Evolutionary conservation across 768 basidiomycete genomes (phyloP), one percentile per base, ranked within the genome.

Genomic region (Lactarius hatsudake): DNA sequence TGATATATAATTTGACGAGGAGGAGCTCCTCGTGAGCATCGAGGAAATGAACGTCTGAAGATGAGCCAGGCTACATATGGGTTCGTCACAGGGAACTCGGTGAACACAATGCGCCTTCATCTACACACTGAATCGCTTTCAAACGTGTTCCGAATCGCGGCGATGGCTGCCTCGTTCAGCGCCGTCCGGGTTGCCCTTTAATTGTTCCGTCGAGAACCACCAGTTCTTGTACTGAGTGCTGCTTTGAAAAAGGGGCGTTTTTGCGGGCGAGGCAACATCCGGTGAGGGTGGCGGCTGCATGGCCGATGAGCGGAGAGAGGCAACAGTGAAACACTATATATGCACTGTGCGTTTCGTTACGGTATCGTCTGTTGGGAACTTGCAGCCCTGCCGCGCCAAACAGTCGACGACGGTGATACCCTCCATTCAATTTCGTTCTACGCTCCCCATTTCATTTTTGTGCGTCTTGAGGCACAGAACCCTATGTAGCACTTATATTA

Each of bases 191-290:
- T 83, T 17, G 80, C 72, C 8, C 74, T 78, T 78, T 4, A 99
- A 84, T 63, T 85, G 80, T 56, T 87, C 83, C 17, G 81, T 78
- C 0, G 95, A 94, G 76, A 89, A 97, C 60, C 95, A 81, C 97
- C 97, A 99, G 75, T 95, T 87, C 63, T 81, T 86, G 78, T 81
- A 93, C 73, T 94, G 93, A 0, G 91, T 91, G 71, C 90, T 91
- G 48, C 82, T 84, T 72, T 93, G 86, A 71, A 93, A 95, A 3
- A 91, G 74, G 0, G 90, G 79, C 65, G 67, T 78, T 30, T 65
- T 75, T 79, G 78, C 23, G 61, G 68, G 38, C 56, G 61, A 34
- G 51, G 59, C 56, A 6, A 56, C 32, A 36, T 63, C 59, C 26
- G 58, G 59, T 48, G 62, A 10, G 28, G 59, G 56, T 64, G 65